Percentiles rank a stretch among this genome's conserved stretches.
Evolutionary conservation across 2,329 filamentous ascomycete species (phyloP).

Genomic region (Ascochyta pisi): DNA sequence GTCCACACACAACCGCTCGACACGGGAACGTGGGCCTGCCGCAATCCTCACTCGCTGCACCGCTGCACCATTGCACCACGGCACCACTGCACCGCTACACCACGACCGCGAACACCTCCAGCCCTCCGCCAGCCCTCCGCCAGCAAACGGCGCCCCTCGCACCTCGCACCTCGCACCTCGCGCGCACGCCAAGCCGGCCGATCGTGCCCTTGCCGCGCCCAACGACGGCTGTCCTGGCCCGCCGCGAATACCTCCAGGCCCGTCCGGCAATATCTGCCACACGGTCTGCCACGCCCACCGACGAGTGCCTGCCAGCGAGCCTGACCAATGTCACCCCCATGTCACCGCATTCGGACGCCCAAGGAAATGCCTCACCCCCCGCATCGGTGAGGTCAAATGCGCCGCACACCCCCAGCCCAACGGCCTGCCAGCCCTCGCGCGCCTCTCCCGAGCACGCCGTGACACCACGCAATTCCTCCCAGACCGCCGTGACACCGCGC

Average conservation of each 20-base stretch:
- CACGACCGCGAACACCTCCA: constrained; percentile 1
- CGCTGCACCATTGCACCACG: constrained; percentile 13
- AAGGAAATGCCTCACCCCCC: constrained; percentile 50
- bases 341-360: constrained; percentile 49
- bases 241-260: constrained; percentile 26
- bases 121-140: background rate
- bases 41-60: constrained; percentile 31
- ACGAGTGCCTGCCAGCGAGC: constrained; percentile 31
- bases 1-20: constrained; percentile 35
- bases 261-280: constrained; percentile 44
- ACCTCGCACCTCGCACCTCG: constrained; percentile 3
- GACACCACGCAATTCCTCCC: too few relatives aligned
- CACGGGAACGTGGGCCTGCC: constrained; percentile 38
- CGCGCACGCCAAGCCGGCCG: constrained; percentile 23
- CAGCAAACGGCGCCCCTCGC: background rate
- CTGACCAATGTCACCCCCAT: constrained; percentile 55
- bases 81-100: too few relatives aligned
- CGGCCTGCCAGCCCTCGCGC: constrained; percentile 28
- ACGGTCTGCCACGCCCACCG: constrained; percentile 40
- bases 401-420: constrained; percentile 21
- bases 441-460: constrained; percentile 2
- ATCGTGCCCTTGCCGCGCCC: constrained; percentile 17
- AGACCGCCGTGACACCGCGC: too few relatives aligned
- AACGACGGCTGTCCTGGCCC: constrained; percentile 25
- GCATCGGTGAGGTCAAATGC: constrained; percentile 50